Evolutionary conservation across 495 filamentous ascomycete genomes (phyloP).

Genomic region (Penicillium atrosanguineum): DNA sequence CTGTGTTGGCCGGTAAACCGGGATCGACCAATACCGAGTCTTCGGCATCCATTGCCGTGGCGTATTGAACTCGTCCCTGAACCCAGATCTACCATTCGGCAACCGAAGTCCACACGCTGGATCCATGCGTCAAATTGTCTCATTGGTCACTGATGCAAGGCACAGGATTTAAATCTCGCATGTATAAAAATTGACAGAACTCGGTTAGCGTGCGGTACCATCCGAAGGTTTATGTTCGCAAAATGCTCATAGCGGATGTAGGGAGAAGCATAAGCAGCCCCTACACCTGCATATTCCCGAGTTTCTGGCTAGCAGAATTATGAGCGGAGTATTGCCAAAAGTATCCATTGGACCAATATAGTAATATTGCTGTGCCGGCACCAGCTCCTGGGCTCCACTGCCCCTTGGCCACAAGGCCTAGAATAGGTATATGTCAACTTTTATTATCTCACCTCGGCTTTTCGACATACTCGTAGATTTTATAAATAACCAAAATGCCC

Average conservation of each 20-base stretch:
- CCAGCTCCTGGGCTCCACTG: neutral
- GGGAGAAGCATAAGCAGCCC: too few relatives aligned
- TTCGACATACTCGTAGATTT: neutral
- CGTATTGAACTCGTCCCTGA: too few relatives aligned
- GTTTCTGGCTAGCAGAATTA: neutral
- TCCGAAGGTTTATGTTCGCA: too few relatives aligned
- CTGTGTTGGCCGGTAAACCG: neutral
- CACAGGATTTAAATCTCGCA: too few relatives aligned
- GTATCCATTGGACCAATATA: neutral
- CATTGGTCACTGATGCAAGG: too few relatives aligned
- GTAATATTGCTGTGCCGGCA: neutral
- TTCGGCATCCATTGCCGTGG: neutral
- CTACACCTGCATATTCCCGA: too few relatives aligned
- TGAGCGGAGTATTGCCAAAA: neutral
- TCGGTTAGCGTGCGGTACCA: too few relatives aligned
- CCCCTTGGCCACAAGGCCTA: neutral
- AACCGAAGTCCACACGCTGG: too few relatives aligned
- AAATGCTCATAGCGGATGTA: too few relatives aligned
- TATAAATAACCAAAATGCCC: slow-evolving; percentile 4
- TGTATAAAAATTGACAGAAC: too few relatives aligned
- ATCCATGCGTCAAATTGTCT: too few relatives aligned
- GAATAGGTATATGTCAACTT: neutral
- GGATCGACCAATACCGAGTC: neutral
- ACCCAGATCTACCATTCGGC: too few relatives aligned
- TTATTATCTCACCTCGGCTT: neutral